These are phyloP conservation scores for Erodium trifolium DNA, from an alignment of 441 rosid species.

Conservation along the genomic window DNA sequence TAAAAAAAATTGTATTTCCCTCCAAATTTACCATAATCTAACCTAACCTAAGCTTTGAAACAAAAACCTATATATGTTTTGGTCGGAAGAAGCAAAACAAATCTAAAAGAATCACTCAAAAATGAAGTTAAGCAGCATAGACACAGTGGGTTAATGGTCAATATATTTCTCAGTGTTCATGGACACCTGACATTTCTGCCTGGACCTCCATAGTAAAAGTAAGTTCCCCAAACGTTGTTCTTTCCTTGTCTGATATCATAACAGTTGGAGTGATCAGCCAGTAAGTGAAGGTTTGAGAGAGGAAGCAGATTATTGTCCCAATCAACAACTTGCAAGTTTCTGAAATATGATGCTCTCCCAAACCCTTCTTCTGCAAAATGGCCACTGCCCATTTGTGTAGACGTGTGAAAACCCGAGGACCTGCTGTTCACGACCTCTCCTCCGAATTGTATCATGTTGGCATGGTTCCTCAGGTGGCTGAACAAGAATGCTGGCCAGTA, in stretches of 20 bases:
- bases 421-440: conserved; percentile 60
- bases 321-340: conserved; percentile 54
- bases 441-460: conserved; percentile 67
- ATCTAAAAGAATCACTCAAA: conserved; percentile 7
- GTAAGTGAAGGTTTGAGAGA: conserved; percentile 35
- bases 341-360: conserved; percentile 51
- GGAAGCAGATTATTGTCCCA: conserved; percentile 69
- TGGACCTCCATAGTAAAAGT: conserved; percentile 75
- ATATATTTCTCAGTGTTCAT: conserved; percentile 19
- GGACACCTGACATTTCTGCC: conserved; percentile 60
- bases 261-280: conserved; percentile 63
- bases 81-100: not conserved
- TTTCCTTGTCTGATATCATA: conserved; percentile 62
- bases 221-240: conserved; percentile 59
- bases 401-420: conserved; percentile 51
- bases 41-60: conserved; percentile 10
- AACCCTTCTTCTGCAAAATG: conserved; percentile 63
- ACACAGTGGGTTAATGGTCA: not conserved
- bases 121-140: not conserved
- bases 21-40: conserved; percentile 21
- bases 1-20: conserved; percentile 24
- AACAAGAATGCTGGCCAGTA: conserved; percentile 64
- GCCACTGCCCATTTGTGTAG: conserved; percentile 72
- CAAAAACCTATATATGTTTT: conserved; percentile 7
- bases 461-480: conserved; percentile 59